Evolutionary conservation across 768 basidiomycete species (phyloP), one percentile per base, ranked within the genome.

Genomic region (Pisolithus microcarpus): DNA sequence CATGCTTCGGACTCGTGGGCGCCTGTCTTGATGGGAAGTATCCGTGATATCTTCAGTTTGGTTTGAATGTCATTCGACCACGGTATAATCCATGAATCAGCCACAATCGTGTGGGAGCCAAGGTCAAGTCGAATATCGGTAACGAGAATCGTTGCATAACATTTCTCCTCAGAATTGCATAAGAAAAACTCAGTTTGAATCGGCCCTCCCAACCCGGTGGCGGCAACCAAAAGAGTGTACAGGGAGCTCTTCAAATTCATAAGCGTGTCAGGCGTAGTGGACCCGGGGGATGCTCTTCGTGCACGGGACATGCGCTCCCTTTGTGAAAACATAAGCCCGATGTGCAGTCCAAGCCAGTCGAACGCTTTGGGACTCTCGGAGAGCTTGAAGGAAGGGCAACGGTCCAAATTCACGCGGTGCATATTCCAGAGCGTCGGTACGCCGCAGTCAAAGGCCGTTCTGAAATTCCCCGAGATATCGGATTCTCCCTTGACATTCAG

Each of bases 31-130:
- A 64, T 55, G 13, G 31, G 21, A 15, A 58, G 49, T 46, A 56
- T 49, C 15, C n/a, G 47, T 3, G 4, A 5, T 10, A 69, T 58
- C 3, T 60, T 7, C 16, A 63, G 26, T 19, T 46, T 49, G 1
- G 53, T 30, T 26, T 38, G 52, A 26, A 61, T 31, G 2, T 36
- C 43, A 26, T 3, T 42, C 44, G 47, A 66, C 19, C 74, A 61
- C 0, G 77, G 74, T 3, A 76, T 61, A 7, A 77, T 67, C 57
- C 69, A 80, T 4, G 70, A 72, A 52, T 82, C 77, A 18, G 68
- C 70, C 16, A 82, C 60, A 2, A 82, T 43, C 1, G 80, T 80
- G 54, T 78, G 73, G 1, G 75, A 72, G 2, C 68, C 60, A 8
- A 77, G 49, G 55, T 83, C 81, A 30, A 76, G 65, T 6, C 75